Evolutionary conservation across 306 rosid genomes (phyloP), one percentile per base, ranked within the genome.

Genomic region (Prunus mume): DNA sequence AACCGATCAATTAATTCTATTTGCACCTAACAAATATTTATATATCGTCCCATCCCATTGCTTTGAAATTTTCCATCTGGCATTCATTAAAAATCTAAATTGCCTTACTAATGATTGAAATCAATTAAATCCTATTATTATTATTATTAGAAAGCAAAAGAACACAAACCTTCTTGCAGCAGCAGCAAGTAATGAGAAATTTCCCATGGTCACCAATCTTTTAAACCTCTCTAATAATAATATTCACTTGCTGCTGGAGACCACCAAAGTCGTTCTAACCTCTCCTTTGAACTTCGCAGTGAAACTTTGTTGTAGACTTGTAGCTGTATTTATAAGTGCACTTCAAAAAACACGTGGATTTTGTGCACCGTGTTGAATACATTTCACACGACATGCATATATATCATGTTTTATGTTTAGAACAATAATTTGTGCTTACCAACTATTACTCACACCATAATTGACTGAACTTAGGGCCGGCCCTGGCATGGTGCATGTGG

Each of bases 151-250:
- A 32, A 32, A 32, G 1, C 38, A 32, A 5, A 32, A 32, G 38
- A 32, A 1, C 38, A 32, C 38, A 32, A 32, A 32, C 87, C 84
- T 83, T 83, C 70, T 81, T 68, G 51, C 50, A 52, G 85, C 81
- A 27, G 85, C 68, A 0, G 87, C 68, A 75, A 81, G 60, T 6
- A 75, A 65, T 13, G 79, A 60, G 63, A 70, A 51, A 6, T 28
- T 34, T 3, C 28, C 49, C 49, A 70, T 70, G 14, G 10, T 47
- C 61, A 19, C 25, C 65, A 25, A 12, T 32, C 38, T 32, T 32
- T 32, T 32, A 32, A 32, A 32, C 7, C 1, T 32, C 6, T 32
- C 12, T 1, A 47, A 47, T 47, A 13, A 10, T 47, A 47, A 47
- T 12, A 12, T 47, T 47, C 3, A 13, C 51, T 47, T 47, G 51